Conservation (phyloP, 1,139 yeast species). For the Candida sanyaensis region DNA sequence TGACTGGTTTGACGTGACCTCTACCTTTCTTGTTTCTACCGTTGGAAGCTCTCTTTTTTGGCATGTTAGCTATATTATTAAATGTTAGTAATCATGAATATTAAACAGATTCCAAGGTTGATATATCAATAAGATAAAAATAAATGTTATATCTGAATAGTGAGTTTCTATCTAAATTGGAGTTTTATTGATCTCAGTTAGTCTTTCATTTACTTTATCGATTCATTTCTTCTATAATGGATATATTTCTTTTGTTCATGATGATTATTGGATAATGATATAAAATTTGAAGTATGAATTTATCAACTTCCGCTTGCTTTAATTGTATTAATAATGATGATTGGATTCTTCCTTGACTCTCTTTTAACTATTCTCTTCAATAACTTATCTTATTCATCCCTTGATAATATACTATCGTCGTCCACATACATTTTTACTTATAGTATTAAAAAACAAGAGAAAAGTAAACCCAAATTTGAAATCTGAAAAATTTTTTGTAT, state of each 20-base stretch:
- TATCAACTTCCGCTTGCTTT: not conserved
- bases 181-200: too few relatives aligned
- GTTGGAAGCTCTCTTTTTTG: conserved; percentile 99
- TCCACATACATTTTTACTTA: conserved; percentile 13
- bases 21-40: conserved; percentile 99
- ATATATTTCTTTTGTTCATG: too few relatives aligned
- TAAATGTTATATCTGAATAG: too few relatives aligned
- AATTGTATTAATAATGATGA: not conserved
- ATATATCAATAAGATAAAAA: not conserved
- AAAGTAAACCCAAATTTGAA: conserved; percentile 9
- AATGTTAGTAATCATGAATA: conserved; percentile 23
- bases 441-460: conserved; percentile 10
- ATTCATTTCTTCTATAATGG: too few relatives aligned
- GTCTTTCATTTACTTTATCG: too few relatives aligned
- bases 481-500: conserved; percentile 12
- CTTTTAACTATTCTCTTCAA: not conserved
- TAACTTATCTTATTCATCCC: not conserved
- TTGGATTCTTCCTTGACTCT: not conserved
- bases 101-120: not conserved
- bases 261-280: too few relatives aligned
- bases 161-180: too few relatives aligned
- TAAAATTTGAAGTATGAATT: too few relatives aligned
- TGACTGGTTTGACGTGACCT: conserved; percentile 99
- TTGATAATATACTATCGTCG: conserved; percentile 1
- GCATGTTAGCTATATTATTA: conserved; percentile 58